Conservation (phyloP, 192 early-diverging fungal genomes). For the Backusella luteola region DNA sequence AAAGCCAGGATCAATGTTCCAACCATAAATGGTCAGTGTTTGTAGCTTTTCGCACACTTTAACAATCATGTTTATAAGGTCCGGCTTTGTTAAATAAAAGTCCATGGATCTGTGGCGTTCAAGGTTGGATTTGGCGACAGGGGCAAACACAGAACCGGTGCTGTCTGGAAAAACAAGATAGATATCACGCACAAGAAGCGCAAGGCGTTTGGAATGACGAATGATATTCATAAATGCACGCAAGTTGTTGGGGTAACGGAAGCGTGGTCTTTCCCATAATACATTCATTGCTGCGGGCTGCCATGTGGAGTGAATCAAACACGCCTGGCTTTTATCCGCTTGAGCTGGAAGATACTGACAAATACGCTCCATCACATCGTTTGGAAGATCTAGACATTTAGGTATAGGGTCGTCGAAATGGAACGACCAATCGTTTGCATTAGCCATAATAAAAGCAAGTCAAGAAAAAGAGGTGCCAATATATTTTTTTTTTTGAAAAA, state of each 20-base stretch:
- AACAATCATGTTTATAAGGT: slow-evolving; percentile 16
- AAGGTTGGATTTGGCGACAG: background rate
- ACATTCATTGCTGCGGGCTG: slow-evolving; percentile 28
- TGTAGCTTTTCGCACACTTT: slow-evolving; percentile 32
- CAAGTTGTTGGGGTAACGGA: slow-evolving; percentile 31
- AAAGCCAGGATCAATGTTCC: slow-evolving; percentile 25
- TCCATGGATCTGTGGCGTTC: background rate
- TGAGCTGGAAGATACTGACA: slow-evolving; percentile 30
- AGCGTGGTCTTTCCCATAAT: slow-evolving; percentile 36
- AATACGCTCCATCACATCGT: slow-evolving; percentile 20
- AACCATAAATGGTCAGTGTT: slow-evolving; percentile 37
- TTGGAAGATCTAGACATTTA: slow-evolving; percentile 12
- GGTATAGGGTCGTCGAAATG: slow-evolving; percentile 9
- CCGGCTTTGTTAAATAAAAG: slow-evolving; percentile 17
- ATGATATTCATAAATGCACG: slow-evolving; percentile 20
- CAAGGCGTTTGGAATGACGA: background rate
- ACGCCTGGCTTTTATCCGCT: slow-evolving; percentile 25
- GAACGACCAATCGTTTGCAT: slow-evolving; percentile 17
- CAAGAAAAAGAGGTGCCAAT: background rate
- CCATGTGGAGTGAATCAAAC: slow-evolving; percentile 36
- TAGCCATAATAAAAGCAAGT: background rate
- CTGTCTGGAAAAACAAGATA: slow-evolving; percentile 23
- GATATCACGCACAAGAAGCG: slow-evolving; percentile 32
- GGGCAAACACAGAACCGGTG: background rate
- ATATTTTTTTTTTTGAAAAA: background rate